phyloP scores from a whole-genome alignment of 176 grass and related monocot species.

The Rhynchospora breviuscula region DNA sequence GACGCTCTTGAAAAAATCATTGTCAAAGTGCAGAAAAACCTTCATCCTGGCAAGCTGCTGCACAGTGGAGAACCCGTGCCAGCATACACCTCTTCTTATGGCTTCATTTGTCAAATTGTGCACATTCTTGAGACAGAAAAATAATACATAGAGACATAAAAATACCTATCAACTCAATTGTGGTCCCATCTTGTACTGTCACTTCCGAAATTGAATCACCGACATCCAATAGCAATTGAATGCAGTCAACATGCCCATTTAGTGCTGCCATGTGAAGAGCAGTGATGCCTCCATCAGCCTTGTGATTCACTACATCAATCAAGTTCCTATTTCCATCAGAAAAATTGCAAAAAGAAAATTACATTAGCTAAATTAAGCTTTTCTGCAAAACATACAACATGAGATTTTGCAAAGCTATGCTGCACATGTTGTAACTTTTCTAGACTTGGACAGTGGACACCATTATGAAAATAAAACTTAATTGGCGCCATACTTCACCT shows the following conservation, averaged over 20 bases:
- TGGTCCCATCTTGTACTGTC: conserved; percentile 73
- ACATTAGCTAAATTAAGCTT: not conserved
- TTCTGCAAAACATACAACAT: not conserved
- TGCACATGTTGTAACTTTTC: not conserved
- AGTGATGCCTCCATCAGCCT: conserved; percentile 83
- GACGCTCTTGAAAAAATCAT: no score
- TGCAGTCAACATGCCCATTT: conserved; percentile 72
- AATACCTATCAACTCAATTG: conserved; percentile 86
- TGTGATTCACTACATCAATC: conserved; percentile 29
- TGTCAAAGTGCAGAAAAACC: no score
- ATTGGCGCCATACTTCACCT: no score
- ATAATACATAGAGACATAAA: not conserved
- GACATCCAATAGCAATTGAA: conserved; percentile 79
- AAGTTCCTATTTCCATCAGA: conserved; percentile 2
- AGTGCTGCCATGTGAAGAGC: conserved; percentile 94
- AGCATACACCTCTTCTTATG: no score
- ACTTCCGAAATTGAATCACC: conserved; percentile 64
- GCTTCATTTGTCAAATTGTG: no score
- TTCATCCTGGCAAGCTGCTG: no score
- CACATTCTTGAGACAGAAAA: not conserved
- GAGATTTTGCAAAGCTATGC: not conserved
- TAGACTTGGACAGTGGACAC: not conserved
- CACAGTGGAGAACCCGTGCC: no score
- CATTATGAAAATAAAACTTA: not conserved
- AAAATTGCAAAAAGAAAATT: not conserved